Conservation (phyloP, 2,329 filamentous ascomycete species). For the Ciborinia camelliae region DNA sequence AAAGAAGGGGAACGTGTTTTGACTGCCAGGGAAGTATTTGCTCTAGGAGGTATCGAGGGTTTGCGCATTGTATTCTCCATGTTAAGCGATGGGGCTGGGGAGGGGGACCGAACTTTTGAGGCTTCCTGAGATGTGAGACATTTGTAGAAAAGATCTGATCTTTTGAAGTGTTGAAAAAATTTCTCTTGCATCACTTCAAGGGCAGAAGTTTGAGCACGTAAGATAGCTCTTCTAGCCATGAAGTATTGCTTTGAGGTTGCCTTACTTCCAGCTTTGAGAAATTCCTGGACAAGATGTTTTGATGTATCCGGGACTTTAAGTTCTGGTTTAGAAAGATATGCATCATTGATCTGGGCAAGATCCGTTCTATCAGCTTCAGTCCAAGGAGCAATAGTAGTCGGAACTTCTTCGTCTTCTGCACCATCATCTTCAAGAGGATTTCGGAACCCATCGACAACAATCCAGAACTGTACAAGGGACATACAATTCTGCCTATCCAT, state of each 20-base stretch:
- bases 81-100: conserved; percentile 27
- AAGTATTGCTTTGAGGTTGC: conserved; percentile 81
- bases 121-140: conserved; percentile 86
- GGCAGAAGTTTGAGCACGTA: conserved; percentile 77
- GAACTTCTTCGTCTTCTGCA: conserved; percentile 59
- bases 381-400: conserved; percentile 65
- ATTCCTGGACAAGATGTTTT: conserved; percentile 67
- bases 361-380: conserved; percentile 81
- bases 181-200: conserved; percentile 79
- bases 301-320: conserved; percentile 71
- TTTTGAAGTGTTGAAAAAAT: conserved; percentile 83
- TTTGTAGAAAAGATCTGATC: conserved; percentile 93
- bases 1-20: conserved; percentile 44
- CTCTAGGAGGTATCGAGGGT: conserved; percentile 26
- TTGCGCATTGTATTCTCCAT: conserved; percentile 40
- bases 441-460: conserved; percentile 93
- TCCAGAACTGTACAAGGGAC: conserved; percentile 94
- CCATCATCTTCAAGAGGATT: conserved; percentile 88
- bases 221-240: conserved; percentile 73
- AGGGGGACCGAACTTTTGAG: conserved; percentile 38
- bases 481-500: conserved; percentile 91
- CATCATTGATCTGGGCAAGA: conserved; percentile 85
- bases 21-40: conserved; percentile 36
- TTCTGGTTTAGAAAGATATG: conserved; percentile 79
- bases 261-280: conserved; percentile 71